A percentile compares a stretch with the other conserved stretches of the same genome.
These are phyloP conservation scores for Apiotrichum siamense DNA, from an alignment of 1,284 basidiomycete species.

Conservation along the genomic window DNA sequence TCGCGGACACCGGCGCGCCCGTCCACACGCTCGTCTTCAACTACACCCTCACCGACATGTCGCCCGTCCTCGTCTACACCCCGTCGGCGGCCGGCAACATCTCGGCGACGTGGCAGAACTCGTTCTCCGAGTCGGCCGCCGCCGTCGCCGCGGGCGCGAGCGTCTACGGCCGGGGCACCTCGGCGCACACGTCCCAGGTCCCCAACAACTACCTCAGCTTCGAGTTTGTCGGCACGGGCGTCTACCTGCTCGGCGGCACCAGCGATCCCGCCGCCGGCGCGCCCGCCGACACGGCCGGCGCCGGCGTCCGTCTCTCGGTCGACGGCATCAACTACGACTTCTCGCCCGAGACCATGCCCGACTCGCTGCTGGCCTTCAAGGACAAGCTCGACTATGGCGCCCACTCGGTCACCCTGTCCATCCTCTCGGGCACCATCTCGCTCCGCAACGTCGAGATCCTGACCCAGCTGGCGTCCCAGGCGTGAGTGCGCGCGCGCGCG, in stretches of 20 bases:
- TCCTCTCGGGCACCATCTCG: not conserved
- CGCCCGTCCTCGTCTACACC: not conserved
- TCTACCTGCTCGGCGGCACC: constrained; percentile 1
- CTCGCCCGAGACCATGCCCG: not conserved
- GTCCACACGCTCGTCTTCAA: too few species aligned
- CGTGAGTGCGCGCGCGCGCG: too few species aligned
- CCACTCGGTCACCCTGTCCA: not conserved
- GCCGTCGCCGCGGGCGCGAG: not conserved
- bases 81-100: not conserved
- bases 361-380: not conserved
- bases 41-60: not conserved
- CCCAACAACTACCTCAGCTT: not conserved
- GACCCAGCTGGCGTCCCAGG: not conserved
- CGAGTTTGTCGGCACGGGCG: constrained; percentile 1
- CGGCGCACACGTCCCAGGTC: not conserved
- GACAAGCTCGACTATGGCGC: not conserved
- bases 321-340: constrained; percentile 1
- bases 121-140: not conserved
- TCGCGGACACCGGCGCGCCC: too few species aligned
- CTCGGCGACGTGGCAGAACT: not conserved
- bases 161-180: constrained; percentile 1
- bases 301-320: not conserved
- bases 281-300: not conserved
- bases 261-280: not conserved
- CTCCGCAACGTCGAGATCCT: not conserved